phyloP scores from a whole-genome alignment of 257 asterid genomes.

The Solanum ossicruentum region DNA sequence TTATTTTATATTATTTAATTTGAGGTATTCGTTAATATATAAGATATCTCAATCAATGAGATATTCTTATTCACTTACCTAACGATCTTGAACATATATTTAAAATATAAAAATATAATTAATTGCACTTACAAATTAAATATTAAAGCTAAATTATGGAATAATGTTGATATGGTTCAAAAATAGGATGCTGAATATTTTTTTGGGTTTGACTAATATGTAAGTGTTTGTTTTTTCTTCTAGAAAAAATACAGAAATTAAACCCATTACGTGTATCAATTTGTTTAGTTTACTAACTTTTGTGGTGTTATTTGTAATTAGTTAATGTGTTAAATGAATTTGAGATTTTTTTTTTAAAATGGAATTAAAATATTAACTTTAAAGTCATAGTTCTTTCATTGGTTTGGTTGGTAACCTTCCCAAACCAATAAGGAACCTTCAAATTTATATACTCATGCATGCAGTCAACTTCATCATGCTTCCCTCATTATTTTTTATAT shows the following conservation, averaged over 20 bases:
- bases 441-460: neutral
- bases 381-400: neutral
- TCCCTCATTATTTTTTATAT: neutral
- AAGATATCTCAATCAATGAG: no score
- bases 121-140: neutral
- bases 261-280: neutral
- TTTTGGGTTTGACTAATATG: neutral
- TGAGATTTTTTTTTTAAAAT: neutral
- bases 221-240: neutral
- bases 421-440: conserved; percentile 3
- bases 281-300: neutral
- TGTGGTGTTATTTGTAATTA: neutral
- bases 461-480: neutral
- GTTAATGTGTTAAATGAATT: neutral
- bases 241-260: neutral
- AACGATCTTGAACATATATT: neutral
- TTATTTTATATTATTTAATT: no score
- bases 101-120: neutral
- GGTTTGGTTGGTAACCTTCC: conserved; percentile 22
- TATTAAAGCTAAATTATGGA: neutral
- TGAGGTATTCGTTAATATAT: no score
- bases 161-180: neutral
- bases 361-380: neutral
- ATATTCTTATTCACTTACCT: no score
- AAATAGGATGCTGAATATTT: neutral